Conservation (phyloP, 2,329 filamentous ascomycete species). For the Purpureocillium lavendulum region DNA sequence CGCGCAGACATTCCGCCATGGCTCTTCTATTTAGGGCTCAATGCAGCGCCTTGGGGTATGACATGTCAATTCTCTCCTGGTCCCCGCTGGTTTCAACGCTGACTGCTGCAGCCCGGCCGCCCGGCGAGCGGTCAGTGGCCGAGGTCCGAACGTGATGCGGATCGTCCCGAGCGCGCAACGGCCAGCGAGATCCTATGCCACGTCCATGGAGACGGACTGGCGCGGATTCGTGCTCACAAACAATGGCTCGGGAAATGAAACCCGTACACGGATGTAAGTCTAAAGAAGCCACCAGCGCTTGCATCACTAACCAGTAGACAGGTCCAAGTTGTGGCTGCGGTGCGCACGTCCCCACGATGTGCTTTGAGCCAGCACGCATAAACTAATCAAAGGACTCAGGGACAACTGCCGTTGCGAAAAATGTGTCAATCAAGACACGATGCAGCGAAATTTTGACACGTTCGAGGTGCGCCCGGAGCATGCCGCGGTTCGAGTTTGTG, state of each 20-base stretch:
- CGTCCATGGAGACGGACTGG: conserved; percentile 5
- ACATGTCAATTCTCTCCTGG: no score
- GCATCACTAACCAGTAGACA: not conserved
- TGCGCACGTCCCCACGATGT: conserved; percentile 4
- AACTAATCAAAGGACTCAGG: conserved; percentile 12
- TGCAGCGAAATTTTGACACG: conserved; percentile 33
- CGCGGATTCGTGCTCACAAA: conserved; percentile 6
- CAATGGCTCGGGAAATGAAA: not conserved
- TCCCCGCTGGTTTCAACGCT: not conserved
- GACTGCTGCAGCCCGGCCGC: not conserved
- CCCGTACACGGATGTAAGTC: conserved; percentile 6
- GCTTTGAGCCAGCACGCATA: no score
- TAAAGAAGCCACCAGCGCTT: not conserved
- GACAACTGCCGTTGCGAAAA: conserved; percentile 34
- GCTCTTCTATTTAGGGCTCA: no score
- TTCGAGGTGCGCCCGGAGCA: conserved; percentile 22
- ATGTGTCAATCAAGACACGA: conserved; percentile 33
- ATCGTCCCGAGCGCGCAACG: conserved; percentile 1
- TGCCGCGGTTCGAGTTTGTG: no score
- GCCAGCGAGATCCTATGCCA: conserved; percentile 6
- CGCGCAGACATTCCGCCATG: no score
- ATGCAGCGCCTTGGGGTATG: no score
- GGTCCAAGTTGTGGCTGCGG: conserved; percentile 14
- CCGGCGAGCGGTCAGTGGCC: conserved; percentile 1
- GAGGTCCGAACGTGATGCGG: conserved; percentile 3